Conservation (phyloP, 2,329 filamentous ascomycete species). For the Fusarium kyushuense region DNA sequence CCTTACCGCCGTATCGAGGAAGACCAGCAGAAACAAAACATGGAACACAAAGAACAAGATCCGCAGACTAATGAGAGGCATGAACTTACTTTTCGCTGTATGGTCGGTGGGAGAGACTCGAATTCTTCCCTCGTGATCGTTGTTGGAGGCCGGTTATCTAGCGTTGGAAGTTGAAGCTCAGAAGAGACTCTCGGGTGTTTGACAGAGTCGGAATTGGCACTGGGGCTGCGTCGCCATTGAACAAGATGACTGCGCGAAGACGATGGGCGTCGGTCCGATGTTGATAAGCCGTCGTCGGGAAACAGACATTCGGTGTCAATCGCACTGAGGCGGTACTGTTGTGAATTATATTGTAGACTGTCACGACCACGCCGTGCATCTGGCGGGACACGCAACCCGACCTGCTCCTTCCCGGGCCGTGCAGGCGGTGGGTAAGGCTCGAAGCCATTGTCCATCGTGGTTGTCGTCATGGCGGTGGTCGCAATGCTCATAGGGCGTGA, state of each 20-base stretch:
- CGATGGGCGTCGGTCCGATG: conserved; percentile 44
- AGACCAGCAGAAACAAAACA: conserved; percentile 18
- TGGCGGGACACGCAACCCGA: conserved; percentile 36
- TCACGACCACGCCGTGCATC: conserved; percentile 20
- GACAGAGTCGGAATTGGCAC: conserved; percentile 29
- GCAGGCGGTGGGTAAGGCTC: conserved; percentile 14
- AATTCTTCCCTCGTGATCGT: conserved; percentile 58
- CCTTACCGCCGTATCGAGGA: conserved; percentile 20
- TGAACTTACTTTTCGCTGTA: conserved; percentile 68
- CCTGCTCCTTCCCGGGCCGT: conserved; percentile 35
- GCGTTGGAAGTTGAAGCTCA: conserved; percentile 34
- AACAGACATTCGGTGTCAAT: conserved; percentile 42
- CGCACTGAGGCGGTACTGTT: conserved; percentile 39
- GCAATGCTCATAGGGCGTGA: conserved; percentile 45
- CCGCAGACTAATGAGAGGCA: conserved; percentile 25
- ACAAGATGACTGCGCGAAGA: conserved; percentile 47
- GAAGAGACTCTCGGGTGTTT: conserved; percentile 45
- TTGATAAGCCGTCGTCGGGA: conserved; percentile 29
- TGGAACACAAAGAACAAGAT: conserved; percentile 3
- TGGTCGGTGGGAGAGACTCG: conserved; percentile 65
- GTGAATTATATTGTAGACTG: conserved; percentile 27
- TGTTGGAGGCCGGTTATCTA: conserved; percentile 44
- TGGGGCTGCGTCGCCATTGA: conserved; percentile 40
- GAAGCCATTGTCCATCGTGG: conserved; percentile 20
- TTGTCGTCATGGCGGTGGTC: conserved; percentile 38